Evolutionary conservation across 2,329 filamentous ascomycete genomes (phyloP).

Genomic region (Zasmidium angulare): DNA sequence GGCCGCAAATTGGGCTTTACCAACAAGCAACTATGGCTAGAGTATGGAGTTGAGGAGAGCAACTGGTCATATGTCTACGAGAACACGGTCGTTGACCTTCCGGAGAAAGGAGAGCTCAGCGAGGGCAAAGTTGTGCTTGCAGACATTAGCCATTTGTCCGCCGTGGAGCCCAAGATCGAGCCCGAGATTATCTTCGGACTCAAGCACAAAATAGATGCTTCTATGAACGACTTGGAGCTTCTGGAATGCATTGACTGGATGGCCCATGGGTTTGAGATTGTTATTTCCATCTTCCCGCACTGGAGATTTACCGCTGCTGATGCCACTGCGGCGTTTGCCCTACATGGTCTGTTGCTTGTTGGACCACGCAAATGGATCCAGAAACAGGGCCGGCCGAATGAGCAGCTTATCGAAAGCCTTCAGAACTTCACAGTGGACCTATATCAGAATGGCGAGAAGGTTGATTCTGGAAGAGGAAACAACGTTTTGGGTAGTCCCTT

Average conservation of each 20-base stretch:
- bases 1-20: conserved; percentile 25
- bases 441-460: conserved; percentile 15
- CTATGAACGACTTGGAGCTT: conserved; percentile 22
- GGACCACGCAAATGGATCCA: conserved; percentile 15
- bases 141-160: conserved; percentile 19
- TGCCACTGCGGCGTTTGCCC: conserved; percentile 22
- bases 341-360: conserved; percentile 23
- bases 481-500: conserved; percentile 25
- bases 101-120: conserved; percentile 12
- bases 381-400: conserved; percentile 1
- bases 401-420: conserved; percentile 17
- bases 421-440: conserved; percentile 21
- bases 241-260: conserved; percentile 21
- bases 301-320: conserved; percentile 26
- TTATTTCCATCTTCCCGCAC: conserved; percentile 21
- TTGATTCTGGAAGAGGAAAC: conserved; percentile 15
- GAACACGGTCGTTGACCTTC: conserved; percentile 22
- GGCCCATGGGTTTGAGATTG: conserved; percentile 22
- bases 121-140: conserved; percentile 21
- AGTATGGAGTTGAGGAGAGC: conserved; percentile 19
- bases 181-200: conserved; percentile 23
- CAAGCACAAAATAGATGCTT: conserved; percentile 10
- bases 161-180: conserved; percentile 24
- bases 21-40: conserved; percentile 20
- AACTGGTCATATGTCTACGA: conserved; percentile 25